These are phyloP conservation scores for Parmelia sp. DNA, from an alignment of 495 filamentous ascomycete species.

Conservation along the genomic window DNA sequence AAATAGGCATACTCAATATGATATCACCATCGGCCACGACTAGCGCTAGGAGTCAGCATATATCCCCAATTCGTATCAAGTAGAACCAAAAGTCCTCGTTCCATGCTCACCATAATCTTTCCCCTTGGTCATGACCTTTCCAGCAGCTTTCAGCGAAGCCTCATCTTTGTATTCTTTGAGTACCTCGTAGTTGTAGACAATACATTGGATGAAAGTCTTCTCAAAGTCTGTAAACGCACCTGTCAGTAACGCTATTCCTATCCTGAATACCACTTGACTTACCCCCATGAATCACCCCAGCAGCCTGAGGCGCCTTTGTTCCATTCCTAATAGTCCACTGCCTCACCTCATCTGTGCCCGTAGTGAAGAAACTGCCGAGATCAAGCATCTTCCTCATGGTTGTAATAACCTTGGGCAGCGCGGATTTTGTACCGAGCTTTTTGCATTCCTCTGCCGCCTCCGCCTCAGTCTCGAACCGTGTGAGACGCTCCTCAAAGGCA, in stretches of 20 bases:
- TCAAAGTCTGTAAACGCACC: constrained; percentile 64
- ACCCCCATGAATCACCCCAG: constrained; percentile 89
- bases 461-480: constrained; percentile 66
- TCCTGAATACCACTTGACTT: not conserved
- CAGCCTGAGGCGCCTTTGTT: constrained; percentile 93
- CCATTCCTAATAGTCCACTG: constrained; percentile 98
- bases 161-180: constrained; percentile 70
- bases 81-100: not conserved
- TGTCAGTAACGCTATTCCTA: not conserved
- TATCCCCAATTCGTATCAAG: constrained; percentile 34
- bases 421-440: constrained; percentile 76
- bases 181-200: constrained; percentile 72
- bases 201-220: constrained; percentile 97
- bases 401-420: constrained; percentile 86
- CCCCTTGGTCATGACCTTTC: constrained; percentile 97
- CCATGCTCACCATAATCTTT: constrained; percentile 88
- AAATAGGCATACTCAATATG: not conserved
- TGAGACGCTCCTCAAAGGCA: constrained; percentile 85
- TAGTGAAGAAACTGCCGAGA: constrained; percentile 94
- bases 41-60: not conserved
- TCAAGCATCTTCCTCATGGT: constrained; percentile 90
- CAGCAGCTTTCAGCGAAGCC: constrained; percentile 77
- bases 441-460: constrained; percentile 85
- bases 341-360: constrained; percentile 90
- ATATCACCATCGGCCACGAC: not conserved